Conservation (phyloP, 2,329 filamentous ascomycete species). For the Beauveria sp. region DNA sequence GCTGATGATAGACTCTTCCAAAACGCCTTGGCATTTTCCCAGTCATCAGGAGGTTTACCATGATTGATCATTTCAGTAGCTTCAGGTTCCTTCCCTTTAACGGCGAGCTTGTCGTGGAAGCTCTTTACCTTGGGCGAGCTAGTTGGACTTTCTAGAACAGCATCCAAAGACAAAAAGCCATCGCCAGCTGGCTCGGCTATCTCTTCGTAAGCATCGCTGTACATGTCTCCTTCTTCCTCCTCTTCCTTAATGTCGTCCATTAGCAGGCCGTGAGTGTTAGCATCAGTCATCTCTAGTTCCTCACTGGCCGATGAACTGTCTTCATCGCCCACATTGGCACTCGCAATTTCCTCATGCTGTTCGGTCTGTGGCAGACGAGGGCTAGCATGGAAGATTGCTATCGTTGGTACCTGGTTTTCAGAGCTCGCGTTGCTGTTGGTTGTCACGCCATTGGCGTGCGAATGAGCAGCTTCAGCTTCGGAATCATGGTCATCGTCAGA, state of each 20-base stretch:
- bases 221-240: conserved; percentile 45
- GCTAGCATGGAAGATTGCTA: conserved; percentile 38
- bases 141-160: conserved; percentile 56
- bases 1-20: conserved; percentile 60
- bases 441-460: conserved; percentile 6
- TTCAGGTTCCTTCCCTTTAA: background rate
- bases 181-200: conserved; percentile 55
- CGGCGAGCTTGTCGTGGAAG: background rate
- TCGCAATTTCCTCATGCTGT: conserved; percentile 14
- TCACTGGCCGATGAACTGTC: conserved; percentile 11
- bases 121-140: conserved; percentile 13
- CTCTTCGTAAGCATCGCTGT: conserved; percentile 73
- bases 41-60: conserved; percentile 36
- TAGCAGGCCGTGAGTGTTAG: conserved; percentile 9
- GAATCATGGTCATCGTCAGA: conserved; percentile 9
- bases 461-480: conserved; percentile 3
- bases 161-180: conserved; percentile 66
- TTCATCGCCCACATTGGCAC: conserved; percentile 45
- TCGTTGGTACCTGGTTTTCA: conserved; percentile 29
- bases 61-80: background rate
- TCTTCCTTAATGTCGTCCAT: conserved; percentile 35
- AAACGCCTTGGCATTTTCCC: conserved; percentile 61
- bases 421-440: background rate
- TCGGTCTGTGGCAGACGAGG: conserved; percentile 21
- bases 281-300: conserved; percentile 9